Base-by-base conservation (phyloP, 345 rosid genomes). In the Geranium brycei region DNA sequence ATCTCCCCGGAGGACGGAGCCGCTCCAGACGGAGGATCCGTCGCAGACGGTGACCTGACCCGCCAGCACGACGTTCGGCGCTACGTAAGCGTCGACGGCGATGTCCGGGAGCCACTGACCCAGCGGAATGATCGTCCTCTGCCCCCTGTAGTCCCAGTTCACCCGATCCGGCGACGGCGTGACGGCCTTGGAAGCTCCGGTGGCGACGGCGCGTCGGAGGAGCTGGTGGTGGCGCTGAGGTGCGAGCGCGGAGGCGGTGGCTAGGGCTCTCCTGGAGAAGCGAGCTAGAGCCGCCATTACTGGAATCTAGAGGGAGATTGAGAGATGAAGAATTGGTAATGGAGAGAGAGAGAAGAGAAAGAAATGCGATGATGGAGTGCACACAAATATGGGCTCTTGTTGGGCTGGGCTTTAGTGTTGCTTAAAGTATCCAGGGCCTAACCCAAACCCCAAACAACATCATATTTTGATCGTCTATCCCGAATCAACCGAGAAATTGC, bases 91-190 rank as follows among this genome's bases (percentile, higher is more conserved):
- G 58, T 95, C 97, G 18, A 95, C 99, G n/a, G 97, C 91, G 7
- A 95, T 71, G 77, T 91, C 91, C 3, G 96, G 97, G n/a, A 84
- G 64, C 99, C 99, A 91, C 80, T 91, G 96, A 0, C 96, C 96
- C 69, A 95, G 71, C 58, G 99, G 99, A 30, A 88, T 87, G 64
- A 88, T 88, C 87, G 75, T 80, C 71, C 96, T 77, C 79, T 95
- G 97, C 61, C 97, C 99, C 70, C 97, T 78, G 73, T 91, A 95
- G 77, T 95, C 99, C 99, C 97, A 95, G 32, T 84, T 88, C 71
- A 87, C 86, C 32, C 89, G 87, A 85, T 93, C 96, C 73, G 83
- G 68, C 64, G 88, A 86, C 40, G 87, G 87, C 69, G 79, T 71
- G 58, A 90, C 75, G 62, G 84, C 19, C 66, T 83, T 84, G 16